These are phyloP conservation scores for Globisporangium carolinianum DNA, from an alignment of 352 stramenopile genomes.

Conservation along the genomic window DNA sequence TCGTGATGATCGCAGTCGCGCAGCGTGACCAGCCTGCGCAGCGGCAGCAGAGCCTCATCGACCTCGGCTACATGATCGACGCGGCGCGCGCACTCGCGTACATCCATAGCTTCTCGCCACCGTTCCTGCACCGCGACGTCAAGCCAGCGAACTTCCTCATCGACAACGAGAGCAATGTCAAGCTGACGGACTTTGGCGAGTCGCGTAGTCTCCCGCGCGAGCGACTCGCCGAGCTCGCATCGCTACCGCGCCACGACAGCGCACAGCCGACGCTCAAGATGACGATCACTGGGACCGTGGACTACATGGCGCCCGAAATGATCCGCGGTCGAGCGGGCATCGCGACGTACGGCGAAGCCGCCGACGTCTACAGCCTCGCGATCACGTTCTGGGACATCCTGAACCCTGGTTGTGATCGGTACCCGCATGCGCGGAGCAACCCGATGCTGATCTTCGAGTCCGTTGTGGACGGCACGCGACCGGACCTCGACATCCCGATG, in stretches of 20 bases:
- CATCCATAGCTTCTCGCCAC: constrained; percentile 52
- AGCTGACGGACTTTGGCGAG: constrained; percentile 66
- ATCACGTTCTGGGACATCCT: constrained; percentile 70
- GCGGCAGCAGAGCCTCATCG: constrained; percentile 34
- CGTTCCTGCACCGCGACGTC: constrained; percentile 61
- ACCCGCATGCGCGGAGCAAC: constrained; percentile 23
- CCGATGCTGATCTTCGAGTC: constrained; percentile 46
- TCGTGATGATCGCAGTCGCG: constrained; percentile 22
- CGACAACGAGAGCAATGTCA: constrained; percentile 39
- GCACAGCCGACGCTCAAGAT: constrained; percentile 21
- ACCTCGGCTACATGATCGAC: constrained; percentile 58
- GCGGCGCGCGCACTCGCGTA: constrained; percentile 51
- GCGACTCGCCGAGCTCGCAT: not conserved
- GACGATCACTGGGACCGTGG: constrained; percentile 40
- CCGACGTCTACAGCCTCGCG: constrained; percentile 63
- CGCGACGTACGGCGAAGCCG: constrained; percentile 48
- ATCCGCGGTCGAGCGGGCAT: constrained; percentile 34
- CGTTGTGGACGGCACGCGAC: constrained; percentile 37
- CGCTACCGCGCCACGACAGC: not conserved
- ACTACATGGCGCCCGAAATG: no score
- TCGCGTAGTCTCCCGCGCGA: constrained; percentile 33
- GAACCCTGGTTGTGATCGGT: constrained; percentile 43
- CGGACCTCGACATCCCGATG: constrained; percentile 30
- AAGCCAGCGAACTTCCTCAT: constrained; percentile 65
- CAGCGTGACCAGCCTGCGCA: constrained; percentile 10